phyloP scores from a whole-genome alignment of 306 rosid genomes.

The Malus sylvestris region DNA sequence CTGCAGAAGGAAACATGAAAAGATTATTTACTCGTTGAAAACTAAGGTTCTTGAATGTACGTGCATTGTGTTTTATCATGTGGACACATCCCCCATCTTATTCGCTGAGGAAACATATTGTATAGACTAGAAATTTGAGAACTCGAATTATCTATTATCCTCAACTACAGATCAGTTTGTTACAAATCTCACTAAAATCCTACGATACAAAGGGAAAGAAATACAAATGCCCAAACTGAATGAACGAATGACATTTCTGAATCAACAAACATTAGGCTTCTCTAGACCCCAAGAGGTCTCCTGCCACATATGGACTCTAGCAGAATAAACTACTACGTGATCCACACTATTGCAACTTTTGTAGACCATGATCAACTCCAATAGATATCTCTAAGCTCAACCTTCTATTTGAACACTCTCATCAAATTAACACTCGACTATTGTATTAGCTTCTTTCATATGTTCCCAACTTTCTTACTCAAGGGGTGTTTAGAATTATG shows the following conservation, averaged over 20 bases:
- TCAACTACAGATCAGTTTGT: neutral
- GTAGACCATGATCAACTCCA: neutral
- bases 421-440: neutral
- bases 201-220: neutral
- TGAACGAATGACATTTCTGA: too few species aligned
- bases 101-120: neutral
- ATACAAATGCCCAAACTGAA: neutral
- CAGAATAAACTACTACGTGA: neutral
- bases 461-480: neutral
- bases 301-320: neutral
- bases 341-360: neutral
- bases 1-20: constrained; percentile 32
- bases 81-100: neutral
- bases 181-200: neutral
- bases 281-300: neutral
- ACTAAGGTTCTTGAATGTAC: neutral
- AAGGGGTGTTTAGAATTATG: neutral
- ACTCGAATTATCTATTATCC: neutral
- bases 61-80: neutral
- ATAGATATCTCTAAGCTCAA: neutral
- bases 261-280: neutral
- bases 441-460: neutral
- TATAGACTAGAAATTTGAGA: neutral
- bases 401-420: neutral
- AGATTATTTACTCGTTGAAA: neutral